Conservation (phyloP, 768 basidiomycete genomes). For the Boletus sensibilis region DNA sequence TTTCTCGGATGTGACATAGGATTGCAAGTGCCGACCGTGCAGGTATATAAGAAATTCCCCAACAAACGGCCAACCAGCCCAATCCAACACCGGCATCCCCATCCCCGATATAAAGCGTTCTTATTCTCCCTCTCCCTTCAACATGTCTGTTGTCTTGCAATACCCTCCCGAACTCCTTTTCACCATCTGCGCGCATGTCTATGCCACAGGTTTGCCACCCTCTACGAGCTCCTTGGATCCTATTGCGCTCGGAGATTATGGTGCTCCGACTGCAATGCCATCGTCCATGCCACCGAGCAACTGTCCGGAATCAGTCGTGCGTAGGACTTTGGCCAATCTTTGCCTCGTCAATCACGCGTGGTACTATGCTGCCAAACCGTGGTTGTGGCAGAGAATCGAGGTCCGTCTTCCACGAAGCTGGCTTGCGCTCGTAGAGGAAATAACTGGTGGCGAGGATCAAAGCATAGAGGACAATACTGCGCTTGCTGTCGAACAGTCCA, state of each 20-base stretch:
- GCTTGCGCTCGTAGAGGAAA: conserved; percentile 78
- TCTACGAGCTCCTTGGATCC: conserved; percentile 66
- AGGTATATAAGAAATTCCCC: conserved; percentile 2
- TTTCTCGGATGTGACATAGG: too few species aligned
- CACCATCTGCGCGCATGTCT: conserved; percentile 71
- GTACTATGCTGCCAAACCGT: conserved; percentile 83
- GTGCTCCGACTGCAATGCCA: conserved; percentile 59
- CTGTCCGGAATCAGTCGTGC: conserved; percentile 66
- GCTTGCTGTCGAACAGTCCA: conserved; percentile 61
- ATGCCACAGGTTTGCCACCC: conserved; percentile 59
- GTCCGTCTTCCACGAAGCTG: conserved; percentile 82
- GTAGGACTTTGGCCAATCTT: conserved; percentile 65
- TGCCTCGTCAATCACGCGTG: conserved; percentile 77
- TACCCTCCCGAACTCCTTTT: conserved; percentile 74
- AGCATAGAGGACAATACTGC: conserved; percentile 52
- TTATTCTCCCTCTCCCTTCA: not conserved
- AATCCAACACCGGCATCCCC: not conserved
- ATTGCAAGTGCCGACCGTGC: conserved; percentile 9
- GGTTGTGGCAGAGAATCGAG: conserved; percentile 83
- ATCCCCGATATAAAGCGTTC: not conserved
- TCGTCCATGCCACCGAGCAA: conserved; percentile 70
- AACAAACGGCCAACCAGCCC: not conserved
- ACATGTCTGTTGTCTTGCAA: conserved; percentile 35
- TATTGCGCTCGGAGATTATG: conserved; percentile 44
- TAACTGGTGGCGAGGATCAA: conserved; percentile 66